Conservation (phyloP, 179 eudicot species). For the Gypsophila paniculata region DNA sequence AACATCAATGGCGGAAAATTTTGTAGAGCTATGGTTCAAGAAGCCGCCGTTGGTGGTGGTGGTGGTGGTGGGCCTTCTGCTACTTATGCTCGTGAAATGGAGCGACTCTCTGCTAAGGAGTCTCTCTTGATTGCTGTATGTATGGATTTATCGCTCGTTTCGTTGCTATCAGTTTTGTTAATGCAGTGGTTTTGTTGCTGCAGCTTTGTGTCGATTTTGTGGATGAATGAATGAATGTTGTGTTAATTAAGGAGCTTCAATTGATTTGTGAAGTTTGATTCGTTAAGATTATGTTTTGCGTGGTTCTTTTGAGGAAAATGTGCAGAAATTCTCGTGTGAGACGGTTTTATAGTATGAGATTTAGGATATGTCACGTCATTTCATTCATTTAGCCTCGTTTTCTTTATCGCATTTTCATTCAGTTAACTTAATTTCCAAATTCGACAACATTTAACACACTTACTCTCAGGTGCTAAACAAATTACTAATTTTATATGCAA, state of each 20-base stretch:
- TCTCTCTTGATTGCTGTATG: conserved; percentile 81
- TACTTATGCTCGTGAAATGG: conserved; percentile 79
- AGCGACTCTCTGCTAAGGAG: conserved; percentile 81
- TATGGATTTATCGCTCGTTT: not conserved
- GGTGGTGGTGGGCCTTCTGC: conserved; percentile 52
- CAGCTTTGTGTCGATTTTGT: not conserved
- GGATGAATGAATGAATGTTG: not conserved
- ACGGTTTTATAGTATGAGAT: not conserved
- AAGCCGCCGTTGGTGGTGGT: conserved; percentile 34
- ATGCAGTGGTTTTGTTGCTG: not conserved
- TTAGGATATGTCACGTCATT: no score
- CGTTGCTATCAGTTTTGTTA: not conserved
- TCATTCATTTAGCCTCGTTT: no score
- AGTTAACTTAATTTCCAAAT: no score
- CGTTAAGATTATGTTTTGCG: not conserved
- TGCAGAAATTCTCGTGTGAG: not conserved
- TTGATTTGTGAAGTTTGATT: not conserved
- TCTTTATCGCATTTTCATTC: no score
- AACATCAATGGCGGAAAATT: not conserved
- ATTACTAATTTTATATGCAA: no score
- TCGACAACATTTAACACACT: no score
- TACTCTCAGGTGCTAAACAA: no score
- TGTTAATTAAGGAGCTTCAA: no score
- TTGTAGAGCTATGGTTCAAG: conserved; percentile 52
- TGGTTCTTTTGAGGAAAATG: not conserved